These are phyloP conservation scores for Kazachstania taianensis DNA, from an alignment of 805 yeast species.

Conservation along the genomic window DNA sequence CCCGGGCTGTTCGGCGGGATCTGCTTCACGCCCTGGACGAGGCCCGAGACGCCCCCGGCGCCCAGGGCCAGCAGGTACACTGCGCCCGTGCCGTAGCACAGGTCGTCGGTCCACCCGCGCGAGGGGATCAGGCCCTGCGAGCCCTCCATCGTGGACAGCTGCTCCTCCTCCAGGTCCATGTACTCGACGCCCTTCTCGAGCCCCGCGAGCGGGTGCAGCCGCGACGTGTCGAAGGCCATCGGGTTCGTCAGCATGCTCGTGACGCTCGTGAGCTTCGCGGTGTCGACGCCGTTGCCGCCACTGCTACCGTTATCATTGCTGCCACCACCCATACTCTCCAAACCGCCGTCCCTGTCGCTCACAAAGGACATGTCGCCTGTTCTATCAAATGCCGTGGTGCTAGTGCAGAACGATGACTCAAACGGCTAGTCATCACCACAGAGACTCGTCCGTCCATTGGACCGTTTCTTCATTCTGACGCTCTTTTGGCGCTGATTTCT, in stretches of 20 bases:
- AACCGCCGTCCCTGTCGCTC: not conserved
- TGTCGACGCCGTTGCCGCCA: not conserved
- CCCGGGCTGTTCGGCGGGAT: constrained; percentile 70
- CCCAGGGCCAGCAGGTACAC: constrained; percentile 82
- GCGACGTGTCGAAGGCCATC: constrained; percentile 51
- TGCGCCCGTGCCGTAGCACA: constrained; percentile 96
- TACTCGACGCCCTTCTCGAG: constrained; percentile 83
- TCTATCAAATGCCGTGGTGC: too few relatives aligned
- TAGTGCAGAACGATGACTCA: too few relatives aligned
- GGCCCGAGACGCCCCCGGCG: constrained; percentile 80
- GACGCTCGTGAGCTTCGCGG: constrained; percentile 31
- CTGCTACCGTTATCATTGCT: too few relatives aligned
- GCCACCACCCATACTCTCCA: too few relatives aligned
- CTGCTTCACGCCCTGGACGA: constrained; percentile 73
- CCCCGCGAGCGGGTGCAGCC: constrained; percentile 87
- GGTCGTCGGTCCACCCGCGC: constrained; percentile 96
- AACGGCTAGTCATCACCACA: too few relatives aligned
- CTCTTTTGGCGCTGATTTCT: not conserved
- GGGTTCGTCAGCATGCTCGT: constrained; percentile 51
- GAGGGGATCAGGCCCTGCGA: constrained; percentile 86
- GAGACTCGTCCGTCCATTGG: too few relatives aligned
- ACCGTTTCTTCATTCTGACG: not conserved
- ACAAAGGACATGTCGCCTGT: constrained; percentile 3
- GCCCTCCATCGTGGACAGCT: constrained; percentile 67
- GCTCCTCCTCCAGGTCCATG: constrained; percentile 80